Conservation (phyloP, 2,329 filamentous ascomycete species). For the Aspergillus oerlinghausenensis region DNA sequence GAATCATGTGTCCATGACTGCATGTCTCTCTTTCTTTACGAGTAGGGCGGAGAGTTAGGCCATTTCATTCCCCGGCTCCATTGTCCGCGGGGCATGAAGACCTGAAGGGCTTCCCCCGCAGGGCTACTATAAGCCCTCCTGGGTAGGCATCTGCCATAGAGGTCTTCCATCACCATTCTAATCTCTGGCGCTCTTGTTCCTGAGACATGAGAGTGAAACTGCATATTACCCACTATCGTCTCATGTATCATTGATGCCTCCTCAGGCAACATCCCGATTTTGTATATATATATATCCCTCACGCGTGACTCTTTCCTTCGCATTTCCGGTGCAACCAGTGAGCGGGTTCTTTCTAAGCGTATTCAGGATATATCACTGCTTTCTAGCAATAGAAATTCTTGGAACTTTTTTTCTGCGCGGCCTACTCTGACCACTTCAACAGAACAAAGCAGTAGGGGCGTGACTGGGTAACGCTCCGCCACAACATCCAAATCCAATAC, state of each 20-base stretch:
- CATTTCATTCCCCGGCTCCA: not conserved
- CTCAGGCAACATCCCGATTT: not conserved
- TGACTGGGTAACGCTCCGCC: not conserved
- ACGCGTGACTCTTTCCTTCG: not conserved
- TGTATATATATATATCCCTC: not conserved
- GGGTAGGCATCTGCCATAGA: not conserved
- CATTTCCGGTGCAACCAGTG: not conserved
- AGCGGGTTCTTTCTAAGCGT: not conserved
- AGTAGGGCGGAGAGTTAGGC: not conserved
- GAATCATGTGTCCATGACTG: not conserved
- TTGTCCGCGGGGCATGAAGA: not conserved
- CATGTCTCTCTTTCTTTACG: not conserved
- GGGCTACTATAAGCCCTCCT: not conserved
- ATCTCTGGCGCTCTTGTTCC: not conserved
- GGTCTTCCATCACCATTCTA: not conserved
- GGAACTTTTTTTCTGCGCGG: not conserved
- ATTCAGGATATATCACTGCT: not conserved
- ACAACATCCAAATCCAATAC: not conserved
- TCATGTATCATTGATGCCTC: not conserved
- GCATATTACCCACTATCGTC: not conserved
- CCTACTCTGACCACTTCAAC: not conserved
- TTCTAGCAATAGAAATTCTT: slow-evolving; percentile 1
- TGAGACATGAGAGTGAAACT: not conserved
- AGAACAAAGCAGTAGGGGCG: not conserved
- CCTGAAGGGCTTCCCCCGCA: not conserved